Percentiles rank a stretch among this genome's conserved stretches.
Evolutionary conservation across 2,329 filamentous ascomycete genomes (phyloP).

Genomic region (Aspergillus eucalypticola): DNA sequence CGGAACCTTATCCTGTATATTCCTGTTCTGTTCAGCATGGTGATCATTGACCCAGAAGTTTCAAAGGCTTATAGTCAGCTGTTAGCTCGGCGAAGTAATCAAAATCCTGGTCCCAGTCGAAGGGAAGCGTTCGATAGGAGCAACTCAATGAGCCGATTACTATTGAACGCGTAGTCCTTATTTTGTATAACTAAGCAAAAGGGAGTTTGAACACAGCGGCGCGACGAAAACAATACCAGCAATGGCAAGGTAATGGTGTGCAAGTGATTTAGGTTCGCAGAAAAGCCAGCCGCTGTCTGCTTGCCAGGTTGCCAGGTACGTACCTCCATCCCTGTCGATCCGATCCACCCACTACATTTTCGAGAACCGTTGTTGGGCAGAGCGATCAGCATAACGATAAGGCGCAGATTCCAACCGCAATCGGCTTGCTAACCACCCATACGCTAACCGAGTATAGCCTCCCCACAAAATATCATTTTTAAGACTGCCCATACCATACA

Average conservation of each 20-base stretch:
- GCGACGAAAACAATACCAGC: too few species aligned
- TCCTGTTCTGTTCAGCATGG: background rate
- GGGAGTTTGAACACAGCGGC: too few species aligned
- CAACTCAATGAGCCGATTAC: background rate
- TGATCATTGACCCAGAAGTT: background rate
- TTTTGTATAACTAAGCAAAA: too few species aligned
- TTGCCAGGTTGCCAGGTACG: background rate
- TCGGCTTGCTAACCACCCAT: background rate
- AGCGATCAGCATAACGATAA: background rate
- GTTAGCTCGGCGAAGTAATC: background rate
- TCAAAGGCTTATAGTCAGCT: background rate
- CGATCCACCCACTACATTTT: slow-evolving; percentile 11
- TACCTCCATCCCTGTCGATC: slow-evolving; percentile 17
- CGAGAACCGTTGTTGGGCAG: background rate
- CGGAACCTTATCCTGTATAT: background rate
- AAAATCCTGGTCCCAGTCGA: background rate
- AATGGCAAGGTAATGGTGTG: background rate
- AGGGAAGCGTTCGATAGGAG: background rate
- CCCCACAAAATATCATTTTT: slow-evolving; percentile 4
- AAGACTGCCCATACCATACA: background rate
- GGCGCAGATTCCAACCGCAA: background rate
- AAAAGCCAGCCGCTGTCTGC: background rate
- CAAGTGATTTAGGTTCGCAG: background rate
- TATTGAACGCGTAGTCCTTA: background rate
- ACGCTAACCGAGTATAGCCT: background rate